Evolutionary conservation across 2,329 filamentous ascomycete genomes (phyloP), one percentile per base, ranked within the genome.

Genomic region (Aspergillus bombycis): DNA sequence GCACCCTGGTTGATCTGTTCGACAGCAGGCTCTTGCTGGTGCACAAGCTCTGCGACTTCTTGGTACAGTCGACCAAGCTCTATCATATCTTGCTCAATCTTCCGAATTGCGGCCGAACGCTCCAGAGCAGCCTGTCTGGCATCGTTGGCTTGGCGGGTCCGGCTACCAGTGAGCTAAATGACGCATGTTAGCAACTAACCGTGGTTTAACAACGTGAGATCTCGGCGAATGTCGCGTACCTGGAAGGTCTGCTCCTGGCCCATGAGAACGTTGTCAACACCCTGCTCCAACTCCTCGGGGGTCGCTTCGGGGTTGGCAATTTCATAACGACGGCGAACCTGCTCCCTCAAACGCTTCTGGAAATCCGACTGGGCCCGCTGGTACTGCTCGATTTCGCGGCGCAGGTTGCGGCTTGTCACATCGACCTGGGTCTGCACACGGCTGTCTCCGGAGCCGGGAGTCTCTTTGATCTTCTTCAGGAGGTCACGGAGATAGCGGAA

Each of bases 71-170:
- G 88, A 7, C 91, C 88, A 62, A 99, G 84, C 79, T 97, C 91
- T 12, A 92, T 88, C 86, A 98, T 91, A 76, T 96, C 91, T 74
- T 87, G 84, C 82, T 97, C 93, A 74, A 98, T 97, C 85, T 96
- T 94, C 79, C 93, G 88, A 70, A 99, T 91, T 48, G 92, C 93
- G 58, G 88, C 88, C 77, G 97, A 93, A 69, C 95, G 91, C 68
- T 92, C 92, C 70, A 86, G 87, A 61, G 96, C 85, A 41, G 93
- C 92, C 43, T 89, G 88, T 68, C 91, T 89, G 48, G 93, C 92
- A 78, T 96, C 91, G 57, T 93, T 75, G 89, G 88, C 73, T 92
- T 89, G 79, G 91, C 91, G 76, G 88, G 91, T 80, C 90, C 77
- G 73, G 57, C 71, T 74, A 48, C 77, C 76, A 59, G 75, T 68